Evolutionary conservation across 495 filamentous ascomycete species (phyloP), one percentile per base, ranked within the genome.

Genomic region (Talaromyces adpressus): DNA sequence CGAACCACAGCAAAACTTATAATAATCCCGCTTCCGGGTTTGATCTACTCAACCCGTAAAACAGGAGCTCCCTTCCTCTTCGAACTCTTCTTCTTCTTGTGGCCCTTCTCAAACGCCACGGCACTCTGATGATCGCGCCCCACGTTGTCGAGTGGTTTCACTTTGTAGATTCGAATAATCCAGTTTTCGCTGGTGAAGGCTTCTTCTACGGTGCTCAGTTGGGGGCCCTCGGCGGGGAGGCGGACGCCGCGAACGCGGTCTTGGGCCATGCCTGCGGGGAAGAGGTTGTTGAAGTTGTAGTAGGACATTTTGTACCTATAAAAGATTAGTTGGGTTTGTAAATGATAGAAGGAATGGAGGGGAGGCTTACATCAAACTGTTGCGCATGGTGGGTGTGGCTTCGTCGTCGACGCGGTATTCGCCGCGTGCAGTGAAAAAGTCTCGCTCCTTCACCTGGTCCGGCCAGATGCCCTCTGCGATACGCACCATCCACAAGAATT

Each of bases 381-480:
- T 96, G 80, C 89, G 92, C 95, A 99, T 99, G 32, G 93, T 89
- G 18, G 93, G 91, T n/a, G 93, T 96, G 45, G 95, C 95, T 68
- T 91, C 85, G 39, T 89, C 90, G 69, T 99, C 95, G 49, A 99
- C 91, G 61, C 90, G 87, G 78, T 98, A 99, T 75, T 99, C 95
- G 71, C 95, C 95, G 60, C 93, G 85, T 12, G 91, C 76, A 18
- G 95, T 99, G 80, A 99, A 99, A 81, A 89, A 99, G 67, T 94
- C 88, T 61, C 95, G 88, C 80, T 99, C 95, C 77, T 91, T 97
- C 67, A 99, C 89, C 84, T 99, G 92, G 65, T 98, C 91, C 20
- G 95, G 95, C 95, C 95, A 99, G 77, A 99, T 96, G 66, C 95
- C 95, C 76, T 98, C 95, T 45, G 95, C 94, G 67, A 99, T 99